phyloP scores from a whole-genome alignment of 345 rosid species.

The Populus simonii region DNA sequence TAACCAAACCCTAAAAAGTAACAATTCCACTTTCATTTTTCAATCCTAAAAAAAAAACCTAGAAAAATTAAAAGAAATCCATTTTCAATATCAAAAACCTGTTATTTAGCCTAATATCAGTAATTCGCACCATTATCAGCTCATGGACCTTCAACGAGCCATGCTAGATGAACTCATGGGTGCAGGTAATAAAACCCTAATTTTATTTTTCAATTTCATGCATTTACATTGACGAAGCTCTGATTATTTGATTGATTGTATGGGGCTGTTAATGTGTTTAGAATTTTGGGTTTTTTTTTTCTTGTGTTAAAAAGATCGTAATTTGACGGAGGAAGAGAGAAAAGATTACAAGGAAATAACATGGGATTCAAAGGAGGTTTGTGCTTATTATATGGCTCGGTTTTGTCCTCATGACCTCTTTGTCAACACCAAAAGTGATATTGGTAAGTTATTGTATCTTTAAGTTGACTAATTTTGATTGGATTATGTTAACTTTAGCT shows the following conservation, averaged over 20 bases:
- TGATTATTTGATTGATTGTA: not conserved
- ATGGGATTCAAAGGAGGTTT: constrained; percentile 96
- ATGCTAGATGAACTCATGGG: constrained; percentile 98
- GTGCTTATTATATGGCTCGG: constrained; percentile 89
- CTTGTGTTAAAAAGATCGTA: constrained; percentile 51
- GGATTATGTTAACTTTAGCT: not conserved
- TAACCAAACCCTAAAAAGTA: not conserved
- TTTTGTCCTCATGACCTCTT: constrained; percentile 98
- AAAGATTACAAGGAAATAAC: constrained; percentile 75
- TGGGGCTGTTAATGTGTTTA: not conserved
- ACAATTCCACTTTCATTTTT: not conserved
- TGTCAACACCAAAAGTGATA: constrained; percentile 94
- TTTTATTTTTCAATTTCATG: not conserved
- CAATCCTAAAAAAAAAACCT: not conserved
- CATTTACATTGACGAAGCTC: not conserved
- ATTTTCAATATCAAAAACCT: not conserved
- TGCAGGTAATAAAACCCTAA: constrained; percentile 43
- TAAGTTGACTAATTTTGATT: not conserved
- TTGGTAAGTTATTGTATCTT: constrained; percentile 49
- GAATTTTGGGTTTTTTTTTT: not conserved
- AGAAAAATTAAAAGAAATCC: not conserved
- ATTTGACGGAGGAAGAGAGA: constrained; percentile 83
- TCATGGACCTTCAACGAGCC: constrained; percentile 95
- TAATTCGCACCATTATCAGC: not conserved
- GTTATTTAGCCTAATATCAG: not conserved